A percentile compares a stretch with the other conserved stretches of the same genome.
phyloP scores from a whole-genome alignment of 2,329 filamentous ascomycete genomes.

The Penicillium sp. region DNA sequence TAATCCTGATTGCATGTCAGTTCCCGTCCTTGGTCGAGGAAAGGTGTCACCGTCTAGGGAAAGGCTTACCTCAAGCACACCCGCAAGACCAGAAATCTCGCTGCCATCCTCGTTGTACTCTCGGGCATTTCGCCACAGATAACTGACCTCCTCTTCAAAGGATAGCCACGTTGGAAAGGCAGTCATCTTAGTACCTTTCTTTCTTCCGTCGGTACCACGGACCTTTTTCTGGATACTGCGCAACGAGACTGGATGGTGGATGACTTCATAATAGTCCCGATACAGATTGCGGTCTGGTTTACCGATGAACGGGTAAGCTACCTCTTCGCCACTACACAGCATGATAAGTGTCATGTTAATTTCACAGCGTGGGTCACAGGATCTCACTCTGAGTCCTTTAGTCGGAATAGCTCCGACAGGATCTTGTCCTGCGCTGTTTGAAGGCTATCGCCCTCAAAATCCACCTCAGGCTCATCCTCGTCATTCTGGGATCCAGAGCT shows the following conservation, averaged over 20 bases:
- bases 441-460: conserved; percentile 72
- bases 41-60: not conserved
- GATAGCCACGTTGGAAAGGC: conserved; percentile 80
- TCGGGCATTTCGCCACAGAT: conserved; percentile 84
- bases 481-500: conserved; percentile 35
- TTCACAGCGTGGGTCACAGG: not conserved
- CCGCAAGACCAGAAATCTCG: conserved; percentile 74
- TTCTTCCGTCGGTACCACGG: conserved; percentile 68
- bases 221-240: conserved; percentile 75
- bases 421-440: conserved; percentile 87
- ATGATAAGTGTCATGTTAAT: not conserved
- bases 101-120: conserved; percentile 92
- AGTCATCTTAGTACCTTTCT: conserved; percentile 58
- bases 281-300: conserved; percentile 69
- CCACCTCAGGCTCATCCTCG: conserved; percentile 56
- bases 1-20: conserved; percentile 53
- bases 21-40: not conserved
- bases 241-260: conserved; percentile 76
- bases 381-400: conserved; percentile 23
- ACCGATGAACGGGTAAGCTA: conserved; percentile 72
- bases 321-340: conserved; percentile 59
- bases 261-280: conserved; percentile 83
- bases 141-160: conserved; percentile 75
- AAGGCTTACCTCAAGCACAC: conserved; percentile 69
- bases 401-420: conserved; percentile 61